A percentile compares a stretch with the other conserved stretches of the same genome.
Conservation (phyloP, 148 eudicot species). For the Chenopodium suecicum region DNA sequence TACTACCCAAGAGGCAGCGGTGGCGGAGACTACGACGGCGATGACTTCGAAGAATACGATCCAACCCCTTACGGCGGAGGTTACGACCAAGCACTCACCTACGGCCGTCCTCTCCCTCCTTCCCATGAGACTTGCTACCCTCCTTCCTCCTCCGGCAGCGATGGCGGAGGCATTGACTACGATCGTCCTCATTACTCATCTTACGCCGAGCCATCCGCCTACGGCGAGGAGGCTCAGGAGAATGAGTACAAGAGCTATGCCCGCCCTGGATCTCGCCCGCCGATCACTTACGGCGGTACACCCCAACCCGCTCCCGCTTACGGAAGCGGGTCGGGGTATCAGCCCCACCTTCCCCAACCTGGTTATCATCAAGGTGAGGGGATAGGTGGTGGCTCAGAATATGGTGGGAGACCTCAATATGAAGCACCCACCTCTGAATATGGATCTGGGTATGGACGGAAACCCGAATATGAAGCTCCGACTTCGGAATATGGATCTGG, state of each 20-base stretch:
- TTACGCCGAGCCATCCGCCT: conserved; percentile 65
- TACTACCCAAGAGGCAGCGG: conserved; percentile 68
- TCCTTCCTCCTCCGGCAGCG: conserved; percentile 38
- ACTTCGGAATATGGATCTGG: conserved; percentile 22
- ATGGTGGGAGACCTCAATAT: conserved; percentile 19
- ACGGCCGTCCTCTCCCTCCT: conserved; percentile 78
- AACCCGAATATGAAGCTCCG: background rate
- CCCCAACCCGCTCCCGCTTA: conserved; percentile 18
- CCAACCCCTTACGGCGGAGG: conserved; percentile 90
- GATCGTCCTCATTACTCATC: conserved; percentile 70
- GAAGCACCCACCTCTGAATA: conserved; percentile 1
- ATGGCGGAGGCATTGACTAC: conserved; percentile 43
- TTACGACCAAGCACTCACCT: conserved; percentile 66
- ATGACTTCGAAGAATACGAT: conserved; percentile 85
- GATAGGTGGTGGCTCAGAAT: background rate
- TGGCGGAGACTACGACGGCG: conserved; percentile 48
- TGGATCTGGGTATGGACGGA: conserved; percentile 32
- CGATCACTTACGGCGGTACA: background rate
- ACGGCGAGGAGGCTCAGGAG: conserved; percentile 57
- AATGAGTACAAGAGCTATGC: conserved; percentile 80
- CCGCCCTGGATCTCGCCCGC: conserved; percentile 51
- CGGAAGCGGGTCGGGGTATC: conserved; percentile 18
- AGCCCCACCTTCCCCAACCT: conserved; percentile 24
- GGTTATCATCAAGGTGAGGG: conserved; percentile 1
- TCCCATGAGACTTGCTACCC: conserved; percentile 79